Evolutionary conservation across 2,329 filamentous ascomycete species (phyloP).

Genomic region (Xylariaceae sp.): DNA sequence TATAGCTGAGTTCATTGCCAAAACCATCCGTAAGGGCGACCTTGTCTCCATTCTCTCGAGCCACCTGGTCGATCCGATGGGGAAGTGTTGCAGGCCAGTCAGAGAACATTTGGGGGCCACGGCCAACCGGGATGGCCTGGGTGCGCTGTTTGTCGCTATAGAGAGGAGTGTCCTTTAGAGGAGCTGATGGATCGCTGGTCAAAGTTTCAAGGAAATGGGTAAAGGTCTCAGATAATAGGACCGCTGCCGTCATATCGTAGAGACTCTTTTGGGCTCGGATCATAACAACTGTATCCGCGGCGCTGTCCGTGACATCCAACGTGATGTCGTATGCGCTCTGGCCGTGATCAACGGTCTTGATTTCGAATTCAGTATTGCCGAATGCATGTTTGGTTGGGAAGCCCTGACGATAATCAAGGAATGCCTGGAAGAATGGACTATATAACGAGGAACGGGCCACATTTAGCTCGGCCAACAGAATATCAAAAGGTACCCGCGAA

Average conservation of each 20-base stretch:
- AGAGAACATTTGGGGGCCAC: slow-evolving; percentile 4
- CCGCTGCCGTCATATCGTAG: slow-evolving; percentile 26
- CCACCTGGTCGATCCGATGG: slow-evolving; percentile 24
- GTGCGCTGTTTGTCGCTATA: slow-evolving; percentile 4
- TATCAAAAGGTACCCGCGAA: slow-evolving; percentile 52
- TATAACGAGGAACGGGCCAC: slow-evolving; percentile 46
- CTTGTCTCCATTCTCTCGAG: background rate
- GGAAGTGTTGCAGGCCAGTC: slow-evolving; percentile 28
- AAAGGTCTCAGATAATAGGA: slow-evolving; percentile 23
- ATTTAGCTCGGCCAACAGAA: slow-evolving; percentile 40
- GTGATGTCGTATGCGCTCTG: slow-evolving; percentile 36
- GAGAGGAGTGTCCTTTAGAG: background rate
- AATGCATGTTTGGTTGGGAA: slow-evolving; percentile 35
- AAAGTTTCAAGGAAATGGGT: slow-evolving; percentile 23
- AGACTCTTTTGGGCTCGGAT: slow-evolving; percentile 28
- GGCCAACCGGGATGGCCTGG: slow-evolving; percentile 1
- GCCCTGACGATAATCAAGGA: slow-evolving; percentile 52
- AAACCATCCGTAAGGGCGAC: slow-evolving; percentile 21
- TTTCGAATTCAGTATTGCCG: slow-evolving; percentile 33
- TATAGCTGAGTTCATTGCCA: slow-evolving; percentile 41
- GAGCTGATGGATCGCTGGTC: background rate
- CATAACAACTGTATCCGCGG: slow-evolving; percentile 15
- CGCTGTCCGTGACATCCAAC: slow-evolving; percentile 29
- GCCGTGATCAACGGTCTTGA: slow-evolving; percentile 15
- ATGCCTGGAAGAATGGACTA: slow-evolving; percentile 54